These are phyloP conservation scores for Lactuca saligna DNA, from an alignment of 129 eudicot genomes.

Conservation along the genomic window DNA sequence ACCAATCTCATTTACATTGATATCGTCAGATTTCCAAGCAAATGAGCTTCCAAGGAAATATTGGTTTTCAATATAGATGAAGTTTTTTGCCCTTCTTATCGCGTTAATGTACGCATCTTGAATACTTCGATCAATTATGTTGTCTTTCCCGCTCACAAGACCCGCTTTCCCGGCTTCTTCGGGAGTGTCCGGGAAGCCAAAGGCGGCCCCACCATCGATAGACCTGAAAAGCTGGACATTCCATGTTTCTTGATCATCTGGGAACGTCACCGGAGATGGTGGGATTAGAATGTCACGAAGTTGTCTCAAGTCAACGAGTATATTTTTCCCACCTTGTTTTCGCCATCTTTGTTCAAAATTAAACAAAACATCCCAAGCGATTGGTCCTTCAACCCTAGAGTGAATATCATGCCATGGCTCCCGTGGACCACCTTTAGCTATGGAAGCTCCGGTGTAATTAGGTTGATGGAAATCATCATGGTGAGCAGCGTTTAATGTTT, in stretches of 20 bases:
- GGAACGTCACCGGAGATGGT: slow-evolving; percentile 70
- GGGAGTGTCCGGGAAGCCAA: slow-evolving; percentile 73
- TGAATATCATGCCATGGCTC: slow-evolving; percentile 95
- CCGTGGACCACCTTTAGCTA: slow-evolving; percentile 76
- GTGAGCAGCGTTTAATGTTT: slow-evolving; percentile 56
- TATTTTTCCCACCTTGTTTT: slow-evolving; percentile 82
- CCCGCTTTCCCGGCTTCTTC: slow-evolving; percentile 82
- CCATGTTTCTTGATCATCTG: slow-evolving; percentile 75
- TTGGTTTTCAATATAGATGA: slow-evolving; percentile 79
- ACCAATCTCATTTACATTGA: slow-evolving; percentile 58
- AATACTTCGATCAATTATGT: slow-evolving; percentile 75
- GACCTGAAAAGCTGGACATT: slow-evolving; percentile 75
- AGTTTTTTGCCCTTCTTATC: slow-evolving; percentile 70
- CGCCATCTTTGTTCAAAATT: slow-evolving; percentile 87
- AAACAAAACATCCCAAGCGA: slow-evolving; percentile 82
- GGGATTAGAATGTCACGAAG: slow-evolving; percentile 54
- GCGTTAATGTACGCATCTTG: slow-evolving; percentile 88
- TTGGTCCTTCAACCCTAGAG: slow-evolving; percentile 73
- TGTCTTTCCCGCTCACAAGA: slow-evolving; percentile 83
- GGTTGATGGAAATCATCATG: slow-evolving; percentile 85
- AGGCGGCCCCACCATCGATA: slow-evolving; percentile 88
- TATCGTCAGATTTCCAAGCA: slow-evolving; percentile 54
- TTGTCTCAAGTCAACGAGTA: slow-evolving; percentile 58
- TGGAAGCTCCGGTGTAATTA: slow-evolving; percentile 56
- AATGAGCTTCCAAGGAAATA: slow-evolving; percentile 78